phyloP scores from a whole-genome alignment of 176 grass and related monocot species.

The barley (Hordeum vulgare) region DNA sequence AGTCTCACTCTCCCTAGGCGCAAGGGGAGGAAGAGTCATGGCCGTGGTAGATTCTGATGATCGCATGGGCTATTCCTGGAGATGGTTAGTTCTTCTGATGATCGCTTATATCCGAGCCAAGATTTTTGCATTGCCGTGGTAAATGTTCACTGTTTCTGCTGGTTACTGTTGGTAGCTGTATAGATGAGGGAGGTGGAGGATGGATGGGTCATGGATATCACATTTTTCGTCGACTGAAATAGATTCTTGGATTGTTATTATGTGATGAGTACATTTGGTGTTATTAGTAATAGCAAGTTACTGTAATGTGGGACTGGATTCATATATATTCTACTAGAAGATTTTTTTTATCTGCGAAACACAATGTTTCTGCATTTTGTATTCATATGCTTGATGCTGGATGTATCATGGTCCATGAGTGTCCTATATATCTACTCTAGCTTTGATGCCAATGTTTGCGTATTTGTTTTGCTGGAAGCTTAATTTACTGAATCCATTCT shows the following conservation, averaged over 20 bases:
- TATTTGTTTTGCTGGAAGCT: background rate
- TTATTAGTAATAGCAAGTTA: slow-evolving; percentile 11
- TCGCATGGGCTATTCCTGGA: background rate
- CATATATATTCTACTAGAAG: slow-evolving; percentile 4
- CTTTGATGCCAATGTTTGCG: background rate
- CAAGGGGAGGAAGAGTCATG: background rate
- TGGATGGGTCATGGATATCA: slow-evolving; percentile 16
- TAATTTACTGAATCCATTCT: background rate
- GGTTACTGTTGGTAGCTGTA: slow-evolving; percentile 32
- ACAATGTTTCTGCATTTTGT: background rate
- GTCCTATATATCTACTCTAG: background rate
- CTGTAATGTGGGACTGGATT: slow-evolving; percentile 24
- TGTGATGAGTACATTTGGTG: background rate
- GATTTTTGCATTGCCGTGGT: slow-evolving; percentile 22
- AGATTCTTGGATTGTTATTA: slow-evolving; percentile 30
- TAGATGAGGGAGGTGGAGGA: slow-evolving; percentile 25
- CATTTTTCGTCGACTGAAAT: slow-evolving; percentile 31
- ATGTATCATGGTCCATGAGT: background rate
- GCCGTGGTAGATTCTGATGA: slow-evolving; percentile 11
- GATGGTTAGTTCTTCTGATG: slow-evolving; percentile 7
- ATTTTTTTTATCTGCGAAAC: background rate
- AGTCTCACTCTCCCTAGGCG: slow-evolving; percentile 21
- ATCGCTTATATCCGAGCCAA: slow-evolving; percentile 14
- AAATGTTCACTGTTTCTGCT: slow-evolving; percentile 5
- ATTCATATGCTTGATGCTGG: slow-evolving; percentile 3